These are phyloP conservation scores for Neurospora sp. DNA, from an alignment of 495 filamentous ascomycete species.

Conservation along the genomic window DNA sequence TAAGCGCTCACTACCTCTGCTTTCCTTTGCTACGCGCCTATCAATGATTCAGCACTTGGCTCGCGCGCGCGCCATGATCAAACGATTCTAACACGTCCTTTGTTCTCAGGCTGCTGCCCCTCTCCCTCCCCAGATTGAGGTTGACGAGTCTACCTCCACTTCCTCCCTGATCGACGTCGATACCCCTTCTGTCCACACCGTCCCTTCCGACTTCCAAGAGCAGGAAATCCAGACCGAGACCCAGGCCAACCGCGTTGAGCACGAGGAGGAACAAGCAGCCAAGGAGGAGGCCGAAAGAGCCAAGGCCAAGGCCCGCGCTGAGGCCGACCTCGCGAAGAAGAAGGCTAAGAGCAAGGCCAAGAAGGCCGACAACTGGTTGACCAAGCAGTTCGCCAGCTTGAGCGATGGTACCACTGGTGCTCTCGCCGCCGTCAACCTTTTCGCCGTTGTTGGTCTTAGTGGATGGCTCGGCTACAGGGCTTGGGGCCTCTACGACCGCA, in stretches of 20 bases:
- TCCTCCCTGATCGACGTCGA: conserved; percentile 69
- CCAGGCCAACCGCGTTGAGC: conserved; percentile 54
- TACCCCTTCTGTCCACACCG: conserved; percentile 56
- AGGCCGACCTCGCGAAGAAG: conserved; percentile 43
- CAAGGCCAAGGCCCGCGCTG: conserved; percentile 30
- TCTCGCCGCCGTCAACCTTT: conserved; percentile 27
- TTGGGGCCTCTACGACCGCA: conserved; percentile 44
- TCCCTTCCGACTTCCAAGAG: conserved; percentile 55
- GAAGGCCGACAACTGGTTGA: conserved; percentile 31
- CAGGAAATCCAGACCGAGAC: conserved; percentile 62
- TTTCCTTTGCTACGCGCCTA: background rate
- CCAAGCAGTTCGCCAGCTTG: conserved; percentile 21
- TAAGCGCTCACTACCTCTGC: conserved; percentile 23
- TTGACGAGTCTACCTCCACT: conserved; percentile 44
- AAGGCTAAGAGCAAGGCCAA: conserved; percentile 30
- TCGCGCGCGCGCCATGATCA: background rate
- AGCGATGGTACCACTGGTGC: conserved; percentile 26
- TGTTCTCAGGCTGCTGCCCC: conserved; percentile 46
- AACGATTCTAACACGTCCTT: background rate
- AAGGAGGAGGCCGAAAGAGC: conserved; percentile 21
- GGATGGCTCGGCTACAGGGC: conserved; percentile 37
- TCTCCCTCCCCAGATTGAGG: conserved; percentile 52
- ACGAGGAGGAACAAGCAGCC: conserved; percentile 13
- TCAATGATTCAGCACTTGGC: background rate
- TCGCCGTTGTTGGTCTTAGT: conserved; percentile 35